Evolutionary conservation across 306 rosid species (phyloP).

Genomic region (Dryas octopetala): DNA sequence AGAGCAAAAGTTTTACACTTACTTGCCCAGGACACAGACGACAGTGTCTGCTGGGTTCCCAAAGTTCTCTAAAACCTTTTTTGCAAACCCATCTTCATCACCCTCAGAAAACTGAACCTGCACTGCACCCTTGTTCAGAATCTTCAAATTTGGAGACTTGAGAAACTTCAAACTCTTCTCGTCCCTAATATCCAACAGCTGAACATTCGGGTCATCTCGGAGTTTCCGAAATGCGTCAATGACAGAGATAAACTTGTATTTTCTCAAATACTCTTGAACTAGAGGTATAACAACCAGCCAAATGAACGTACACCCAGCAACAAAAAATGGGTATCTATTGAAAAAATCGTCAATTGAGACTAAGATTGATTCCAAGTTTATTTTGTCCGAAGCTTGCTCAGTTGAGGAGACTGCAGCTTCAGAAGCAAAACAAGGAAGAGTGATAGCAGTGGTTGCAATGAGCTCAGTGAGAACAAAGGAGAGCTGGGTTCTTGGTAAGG

Average conservation of each 20-base stretch:
- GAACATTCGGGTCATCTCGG: slow-evolving; percentile 55
- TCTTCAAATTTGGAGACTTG: slow-evolving; percentile 69
- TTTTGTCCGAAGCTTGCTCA: slow-evolving; percentile 50
- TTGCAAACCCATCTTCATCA: slow-evolving; percentile 70
- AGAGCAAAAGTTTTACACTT: slow-evolving; percentile 22
- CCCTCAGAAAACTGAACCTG: slow-evolving; percentile 59
- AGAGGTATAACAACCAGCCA: slow-evolving; percentile 79
- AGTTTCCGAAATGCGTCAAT: slow-evolving; percentile 75
- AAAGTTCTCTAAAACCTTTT: slow-evolving; percentile 53
- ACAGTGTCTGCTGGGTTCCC: slow-evolving; percentile 54
- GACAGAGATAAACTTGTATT: slow-evolving; percentile 69
- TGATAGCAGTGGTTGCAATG: slow-evolving; percentile 33
- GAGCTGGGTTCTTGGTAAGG: slow-evolving; percentile 24
- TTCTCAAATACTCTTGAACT: slow-evolving; percentile 50
- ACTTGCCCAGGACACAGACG: slow-evolving; percentile 72
- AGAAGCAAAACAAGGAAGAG: slow-evolving; percentile 56
- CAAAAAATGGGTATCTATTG: slow-evolving; percentile 75
- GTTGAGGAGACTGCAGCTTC: slow-evolving; percentile 38
- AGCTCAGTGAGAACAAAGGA: slow-evolving; percentile 39
- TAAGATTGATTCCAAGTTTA: slow-evolving; percentile 62
- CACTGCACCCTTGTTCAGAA: slow-evolving; percentile 63
- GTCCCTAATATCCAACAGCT: slow-evolving; percentile 80
- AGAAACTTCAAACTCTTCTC: slow-evolving; percentile 51
- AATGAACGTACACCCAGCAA: slow-evolving; percentile 72
- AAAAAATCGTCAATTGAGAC: slow-evolving; percentile 67